Evolutionary conservation across 1,284 basidiomycete species (phyloP), one percentile per base, ranked within the genome.

Genomic region (Heterobasidion parviporum): DNA sequence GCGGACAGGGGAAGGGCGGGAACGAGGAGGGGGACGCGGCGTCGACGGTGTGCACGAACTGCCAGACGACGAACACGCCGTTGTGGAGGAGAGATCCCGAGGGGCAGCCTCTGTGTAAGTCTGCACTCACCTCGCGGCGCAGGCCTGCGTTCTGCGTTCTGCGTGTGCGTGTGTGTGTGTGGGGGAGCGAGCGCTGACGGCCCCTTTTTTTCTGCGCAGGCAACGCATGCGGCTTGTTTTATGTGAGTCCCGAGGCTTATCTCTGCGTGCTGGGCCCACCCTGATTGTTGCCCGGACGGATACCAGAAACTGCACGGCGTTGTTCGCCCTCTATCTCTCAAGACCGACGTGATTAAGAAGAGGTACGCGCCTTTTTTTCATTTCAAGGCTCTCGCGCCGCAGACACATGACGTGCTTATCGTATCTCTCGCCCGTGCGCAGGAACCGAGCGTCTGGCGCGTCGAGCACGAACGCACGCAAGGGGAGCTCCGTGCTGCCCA

Each of bases 311-410:
- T 98, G 50, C 94, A 98, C 65, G 95, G 95, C 47, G 94, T 97
- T 44, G 92, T 95, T 15, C 82, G 95, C 55, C 94, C 94, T 7
- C 73, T 97, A 60, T 95, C 93, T 51, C 79, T 98, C 60, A 98
- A 97, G 80, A 97, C 94, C 26, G 94, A 98, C 69, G 89, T 97
- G 48, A 98, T 98, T 72, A 98, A 98, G 84, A 98, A 97, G 77
- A 81, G 94, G 92, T 93, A 64, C 53, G 81, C 72, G 50, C 57
- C 49, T 56, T 47, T 46, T 57, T 57, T 45, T 46, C 35, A 2
- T 18, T 32, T 41, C 43, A 26, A 35, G 51, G 59, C 18, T 35
- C 50, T 36, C 8, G 10, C 18, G 50, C 32, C 16, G 34, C 15
- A 50, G 9, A 51, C 50, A 51, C 54, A 61, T 18, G 49, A 16